Percentiles rank a stretch among this genome's conserved stretches.
Evolutionary conservation across 345 rosid genomes (phyloP).

Genomic region (Xanthoceras sorbifolium): DNA sequence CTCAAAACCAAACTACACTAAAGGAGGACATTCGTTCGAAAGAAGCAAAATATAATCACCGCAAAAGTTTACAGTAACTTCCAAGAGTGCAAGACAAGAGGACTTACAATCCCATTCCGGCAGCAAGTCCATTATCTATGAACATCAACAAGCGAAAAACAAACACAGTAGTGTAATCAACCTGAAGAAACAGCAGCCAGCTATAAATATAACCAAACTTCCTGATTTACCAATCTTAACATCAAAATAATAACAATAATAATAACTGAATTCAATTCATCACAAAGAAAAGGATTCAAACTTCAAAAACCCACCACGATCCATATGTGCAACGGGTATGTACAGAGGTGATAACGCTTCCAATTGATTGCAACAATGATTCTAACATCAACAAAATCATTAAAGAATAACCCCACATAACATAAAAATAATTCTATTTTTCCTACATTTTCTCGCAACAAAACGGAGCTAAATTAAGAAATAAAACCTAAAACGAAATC

Average conservation of each 20-base stretch:
- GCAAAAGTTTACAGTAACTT: not conserved
- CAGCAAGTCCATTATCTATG: conserved; percentile 88
- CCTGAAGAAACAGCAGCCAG: conserved; percentile 51
- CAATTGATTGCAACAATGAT: conserved; percentile 88
- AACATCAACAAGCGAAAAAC: conserved; percentile 93
- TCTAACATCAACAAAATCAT: conserved; percentile 41
- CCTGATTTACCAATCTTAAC: conserved; percentile 2
- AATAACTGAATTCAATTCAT: not conserved
- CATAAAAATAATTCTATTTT: not conserved
- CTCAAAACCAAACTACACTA: not conserved
- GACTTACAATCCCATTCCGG: conserved; percentile 98
- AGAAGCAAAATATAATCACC: not conserved
- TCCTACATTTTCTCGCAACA: conserved; percentile 2
- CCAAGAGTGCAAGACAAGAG: conserved; percentile 3
- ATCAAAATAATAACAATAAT: not conserved
- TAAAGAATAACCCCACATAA: conserved; percentile 30
- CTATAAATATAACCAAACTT: conserved; percentile 4
- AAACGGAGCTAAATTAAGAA: conserved; percentile 1
- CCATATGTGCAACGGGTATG: conserved; percentile 96
- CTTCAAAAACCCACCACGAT: conserved; percentile 68
- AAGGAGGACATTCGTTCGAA: not conserved
- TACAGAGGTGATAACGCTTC: conserved; percentile 74
- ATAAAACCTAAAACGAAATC: not conserved
- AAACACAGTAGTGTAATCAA: conserved; percentile 87
- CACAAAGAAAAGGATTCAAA: not conserved